A percentile compares a stretch with the other conserved stretches of the same genome.
Conservation (phyloP, 768 basidiomycete genomes). For the Naematelia encephala region DNA sequence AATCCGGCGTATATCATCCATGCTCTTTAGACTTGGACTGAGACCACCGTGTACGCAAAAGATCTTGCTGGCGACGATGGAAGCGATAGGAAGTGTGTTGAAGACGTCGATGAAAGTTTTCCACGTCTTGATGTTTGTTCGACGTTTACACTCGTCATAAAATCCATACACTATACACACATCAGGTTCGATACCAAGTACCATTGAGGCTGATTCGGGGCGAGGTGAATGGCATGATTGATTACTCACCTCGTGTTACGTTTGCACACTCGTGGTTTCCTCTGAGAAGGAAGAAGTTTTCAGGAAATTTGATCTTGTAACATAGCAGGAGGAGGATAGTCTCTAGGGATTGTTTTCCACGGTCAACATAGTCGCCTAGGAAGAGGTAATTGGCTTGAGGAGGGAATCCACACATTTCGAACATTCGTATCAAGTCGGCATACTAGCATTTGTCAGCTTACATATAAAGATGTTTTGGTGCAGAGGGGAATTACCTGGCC, state of each 20-base stretch:
- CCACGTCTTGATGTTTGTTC: slow-evolving; percentile 99
- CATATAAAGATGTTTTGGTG: background rate
- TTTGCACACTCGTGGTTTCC: slow-evolving; percentile 99
- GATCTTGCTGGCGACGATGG: slow-evolving; percentile 97
- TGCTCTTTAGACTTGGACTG: slow-evolving; percentile 59
- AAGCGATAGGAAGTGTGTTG: slow-evolving; percentile 97
- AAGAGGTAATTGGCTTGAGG: slow-evolving; percentile 97
- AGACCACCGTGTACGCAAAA: slow-evolving; percentile 98
- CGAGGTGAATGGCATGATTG: background rate
- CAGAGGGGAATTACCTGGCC: slow-evolving; percentile 61
- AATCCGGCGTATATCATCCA: slow-evolving; percentile 99
- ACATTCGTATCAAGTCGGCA: slow-evolving; percentile 93
- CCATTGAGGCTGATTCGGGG: background rate
- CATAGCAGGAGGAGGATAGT: slow-evolving; percentile 94
- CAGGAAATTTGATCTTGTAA: slow-evolving; percentile 99
- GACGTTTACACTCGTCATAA: slow-evolving; percentile 99
- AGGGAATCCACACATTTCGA: slow-evolving; percentile 99
- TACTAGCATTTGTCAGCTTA: too few species aligned
- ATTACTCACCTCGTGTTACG: slow-evolving; percentile 82
- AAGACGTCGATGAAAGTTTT: slow-evolving; percentile 99
- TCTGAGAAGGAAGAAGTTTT: slow-evolving; percentile 96
- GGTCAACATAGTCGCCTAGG: slow-evolving; percentile 97
- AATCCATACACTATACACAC: slow-evolving; percentile 84
- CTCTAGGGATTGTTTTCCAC: slow-evolving; percentile 97
- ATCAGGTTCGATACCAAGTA: background rate